These are phyloP conservation scores for Aphanocladium album DNA, from an alignment of 2,329 filamentous ascomycete genomes.

Conservation along the genomic window DNA sequence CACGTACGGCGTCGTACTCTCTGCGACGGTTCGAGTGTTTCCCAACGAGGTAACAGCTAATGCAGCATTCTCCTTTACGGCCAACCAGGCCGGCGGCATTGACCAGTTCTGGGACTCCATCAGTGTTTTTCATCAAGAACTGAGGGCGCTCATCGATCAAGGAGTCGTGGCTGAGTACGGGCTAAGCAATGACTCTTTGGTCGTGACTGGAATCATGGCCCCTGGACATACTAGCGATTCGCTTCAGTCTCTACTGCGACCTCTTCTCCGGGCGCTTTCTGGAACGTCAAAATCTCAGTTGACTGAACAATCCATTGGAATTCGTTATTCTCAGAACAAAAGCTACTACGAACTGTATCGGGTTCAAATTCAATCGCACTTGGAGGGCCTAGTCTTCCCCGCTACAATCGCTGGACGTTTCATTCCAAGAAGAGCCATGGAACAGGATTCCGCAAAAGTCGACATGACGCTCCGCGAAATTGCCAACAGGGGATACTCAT, in stretches of 20 bases:
- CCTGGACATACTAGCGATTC: background rate
- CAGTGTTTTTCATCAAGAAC: background rate
- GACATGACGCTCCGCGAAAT: background rate
- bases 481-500: background rate
- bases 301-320: background rate
- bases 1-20: slow-evolving; percentile 53
- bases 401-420: background rate
- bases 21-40: slow-evolving; percentile 36
- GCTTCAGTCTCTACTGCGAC: background rate
- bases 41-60: background rate
- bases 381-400: background rate
- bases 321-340: background rate
- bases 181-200: background rate
- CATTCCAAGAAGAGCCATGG: background rate
- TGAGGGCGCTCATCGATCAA: background rate
- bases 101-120: background rate
- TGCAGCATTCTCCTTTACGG: background rate
- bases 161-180: background rate
- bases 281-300: background rate
- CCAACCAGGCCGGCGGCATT: background rate
- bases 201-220: background rate
- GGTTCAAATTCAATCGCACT: background rate
- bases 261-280: background rate
- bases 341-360: background rate
- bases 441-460: background rate